Evolutionary conservation across 148 eudicot genomes (phyloP), one percentile per base, ranked within the genome.

Genomic region (Bassia scoparia): DNA sequence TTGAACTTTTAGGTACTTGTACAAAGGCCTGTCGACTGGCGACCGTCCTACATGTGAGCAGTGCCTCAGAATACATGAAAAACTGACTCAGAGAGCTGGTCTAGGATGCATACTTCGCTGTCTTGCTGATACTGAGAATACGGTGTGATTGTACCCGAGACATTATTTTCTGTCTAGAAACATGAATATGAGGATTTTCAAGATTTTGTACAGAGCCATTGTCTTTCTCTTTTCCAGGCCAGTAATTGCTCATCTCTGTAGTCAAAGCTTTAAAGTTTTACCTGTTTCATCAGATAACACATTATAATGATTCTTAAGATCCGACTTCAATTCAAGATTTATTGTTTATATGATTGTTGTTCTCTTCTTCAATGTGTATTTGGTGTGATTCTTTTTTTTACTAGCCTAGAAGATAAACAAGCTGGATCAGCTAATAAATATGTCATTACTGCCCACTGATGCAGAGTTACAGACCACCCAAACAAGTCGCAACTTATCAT

Each of bases 41-140:
- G 98, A 94, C 81, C 91, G 96, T 38, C 96, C 97, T 37, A 94
- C 98, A 33, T 94, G 97, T 70, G 98, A 94, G 43, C 98, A 91
- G 75, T 94, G 97, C 84, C 84, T 94, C 52, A 81, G 88, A 73
- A 94, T 94, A 75, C 98, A 94, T 67, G 97, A 94, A 77, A 94
- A 88, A 77, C 82, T 94, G 66, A 91, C 97, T 3, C 90, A 94
- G 79, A 91, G 59, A 84, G 98, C 98, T 77, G 98, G 98, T 75
- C 79, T 94, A 74, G 97, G 98, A 54, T 94, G 98, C 81, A 94
- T 91, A 77, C 72, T 94, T 55, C 97, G 98, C 10, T 87, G 87
- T 43, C 88, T 94, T 27, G 85, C 97, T 2, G 98, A 94, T 85
- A 94, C 87, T 44, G 81, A 80, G 49, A 94, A 89, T 76, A 86